Conservation (phyloP, 495 filamentous ascomycete species). For the Astrothelium subdiscretum region DNA sequence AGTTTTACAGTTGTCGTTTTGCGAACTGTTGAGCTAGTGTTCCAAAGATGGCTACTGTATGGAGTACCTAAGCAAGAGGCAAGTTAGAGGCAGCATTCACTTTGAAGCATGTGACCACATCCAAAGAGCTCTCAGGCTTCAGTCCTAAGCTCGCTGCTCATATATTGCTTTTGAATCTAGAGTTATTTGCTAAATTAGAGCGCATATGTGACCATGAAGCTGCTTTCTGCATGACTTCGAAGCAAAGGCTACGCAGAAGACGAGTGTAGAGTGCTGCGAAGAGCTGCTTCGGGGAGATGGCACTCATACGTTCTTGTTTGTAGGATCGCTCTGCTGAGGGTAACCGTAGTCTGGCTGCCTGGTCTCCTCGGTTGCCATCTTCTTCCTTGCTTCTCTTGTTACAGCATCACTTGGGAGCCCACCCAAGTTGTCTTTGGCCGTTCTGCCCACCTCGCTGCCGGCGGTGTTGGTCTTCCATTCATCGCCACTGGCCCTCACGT, state of each 20-base stretch:
- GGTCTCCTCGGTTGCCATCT: conserved; percentile 22
- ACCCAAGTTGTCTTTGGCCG: conserved; percentile 19
- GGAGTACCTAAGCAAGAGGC: too few species aligned
- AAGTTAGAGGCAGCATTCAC: too few species aligned
- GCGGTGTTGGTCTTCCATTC: conserved; percentile 20
- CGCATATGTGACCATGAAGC: not conserved
- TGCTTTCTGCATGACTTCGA: not conserved
- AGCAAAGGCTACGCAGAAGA: not conserved
- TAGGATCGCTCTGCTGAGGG: conserved; percentile 23
- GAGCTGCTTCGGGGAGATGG: not conserved
- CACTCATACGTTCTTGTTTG: not conserved
- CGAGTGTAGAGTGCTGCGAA: not conserved
- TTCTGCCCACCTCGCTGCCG: conserved; percentile 22
- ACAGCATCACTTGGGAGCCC: conserved; percentile 32
- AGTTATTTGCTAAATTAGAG: not conserved
- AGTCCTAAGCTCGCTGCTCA: not conserved
- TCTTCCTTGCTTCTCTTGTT: conserved; percentile 21
- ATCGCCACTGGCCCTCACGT: conserved; percentile 36
- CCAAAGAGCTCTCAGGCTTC: not conserved
- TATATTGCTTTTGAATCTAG: not conserved
- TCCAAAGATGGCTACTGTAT: too few species aligned
- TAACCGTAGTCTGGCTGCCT: conserved; percentile 27
- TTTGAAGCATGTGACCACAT: not conserved
- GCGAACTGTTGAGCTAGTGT: too few species aligned
- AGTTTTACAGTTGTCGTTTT: too few species aligned